Evolutionary conservation across 2,329 filamentous ascomycete species (phyloP), one percentile per base, ranked within the genome.

Genomic region (Fusarium clavum): DNA sequence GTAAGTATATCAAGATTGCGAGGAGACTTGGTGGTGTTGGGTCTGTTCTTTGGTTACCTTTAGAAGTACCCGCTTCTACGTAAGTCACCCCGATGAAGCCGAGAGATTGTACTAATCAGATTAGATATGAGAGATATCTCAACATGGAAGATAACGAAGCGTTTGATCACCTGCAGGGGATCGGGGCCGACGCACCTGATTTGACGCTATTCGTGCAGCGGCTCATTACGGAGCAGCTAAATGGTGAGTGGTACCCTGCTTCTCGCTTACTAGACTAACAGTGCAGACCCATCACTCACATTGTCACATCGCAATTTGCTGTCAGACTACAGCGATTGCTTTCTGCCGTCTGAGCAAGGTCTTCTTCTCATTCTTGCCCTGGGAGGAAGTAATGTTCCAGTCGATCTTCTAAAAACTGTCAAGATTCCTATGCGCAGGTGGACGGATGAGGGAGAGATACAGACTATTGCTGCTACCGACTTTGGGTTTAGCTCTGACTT

Each of bases 1-100:
- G 73, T 29, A 80, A 80, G 55, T 80, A 80, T 10, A 75, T 79
- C 60, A 79, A 79, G 55, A 77, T 80, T 25, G 76, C 75, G 0
- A 65, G 78, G 4, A 67, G 71, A 29, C 66, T 80, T 4, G 76
- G 76, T 2, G 72, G 73, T 2, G 61, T 79, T 4, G 78, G 78
- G 0, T 72, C 76, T 0, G 63, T 80, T 4, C 64, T 79, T 13
- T 80, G 78, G 78, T 73, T 80, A 14, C 78, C 78, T 0, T 18
- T 75, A 9, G 74, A 76, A 8, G 70, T 80, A 1, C 78, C 78
- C 0, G 68, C 75, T 12, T 80, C 78, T 2, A 80, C 78, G 78
- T 80, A n/a, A 73, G 77, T 63, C 10, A 61, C 58, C 22, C 10
- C 2, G 1, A 1, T 2, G 1, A 4, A 2, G 25, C 3, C n/a